Conservation (phyloP, 345 rosid species). For the Abelmoschus esculentus region DNA sequence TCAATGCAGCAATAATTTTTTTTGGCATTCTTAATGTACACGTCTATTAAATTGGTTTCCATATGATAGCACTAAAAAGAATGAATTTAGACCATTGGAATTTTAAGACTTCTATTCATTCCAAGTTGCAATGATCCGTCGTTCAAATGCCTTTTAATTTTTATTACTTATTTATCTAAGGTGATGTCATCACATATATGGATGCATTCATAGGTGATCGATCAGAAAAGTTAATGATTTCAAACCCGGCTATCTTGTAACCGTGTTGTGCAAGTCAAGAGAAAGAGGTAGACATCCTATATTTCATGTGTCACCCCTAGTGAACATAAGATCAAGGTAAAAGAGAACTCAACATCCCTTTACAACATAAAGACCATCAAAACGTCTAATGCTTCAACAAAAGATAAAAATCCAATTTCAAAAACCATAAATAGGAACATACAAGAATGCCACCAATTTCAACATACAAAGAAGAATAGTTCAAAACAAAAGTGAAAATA, state of each 20-base stretch:
- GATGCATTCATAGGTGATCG: not conserved
- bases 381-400: not conserved
- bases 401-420: not conserved
- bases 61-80: not conserved
- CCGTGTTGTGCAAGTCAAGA: not conserved
- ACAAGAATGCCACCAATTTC: not conserved
- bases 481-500: not conserved
- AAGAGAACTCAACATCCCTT: not conserved
- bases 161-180: not conserved
- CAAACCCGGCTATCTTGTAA: not conserved
- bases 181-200: not conserved
- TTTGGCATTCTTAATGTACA: not conserved
- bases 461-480: not conserved
- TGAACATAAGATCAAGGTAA: not conserved
- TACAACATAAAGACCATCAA: not conserved
- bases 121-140: not conserved
- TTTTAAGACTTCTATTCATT: not conserved
- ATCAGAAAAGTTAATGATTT: not conserved
- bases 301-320: not conserved
- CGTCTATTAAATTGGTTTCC: not conserved
- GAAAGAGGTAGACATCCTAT: not conserved
- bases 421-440: not conserved
- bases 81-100: not conserved
- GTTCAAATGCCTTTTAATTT: not conserved
- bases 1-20: not conserved